Evolutionary conservation across 2,329 filamentous ascomycete species (phyloP), one percentile per base, ranked within the genome.

Genomic region (Dactylellina leptospora): DNA sequence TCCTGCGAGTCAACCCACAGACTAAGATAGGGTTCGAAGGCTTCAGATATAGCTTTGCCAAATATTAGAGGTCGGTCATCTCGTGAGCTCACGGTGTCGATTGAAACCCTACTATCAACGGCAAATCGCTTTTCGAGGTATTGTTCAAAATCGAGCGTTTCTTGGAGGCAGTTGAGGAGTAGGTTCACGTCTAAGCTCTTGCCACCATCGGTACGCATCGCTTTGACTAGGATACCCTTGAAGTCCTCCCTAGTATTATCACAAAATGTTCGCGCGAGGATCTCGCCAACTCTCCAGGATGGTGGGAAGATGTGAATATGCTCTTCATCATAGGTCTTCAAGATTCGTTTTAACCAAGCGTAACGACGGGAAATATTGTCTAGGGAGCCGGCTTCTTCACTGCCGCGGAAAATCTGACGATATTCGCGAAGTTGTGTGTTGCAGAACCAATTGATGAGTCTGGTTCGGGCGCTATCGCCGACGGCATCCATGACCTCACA

Each of bases 1-100:
- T 97, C 93, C 80, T 97, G 95, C 8, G 92, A 93, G 71, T 97
- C 93, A 1, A 99, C 92, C 95, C 95, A 99, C 2, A 99, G 82
- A 78, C 92, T 96, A 75, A 99, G 85, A 79, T 97, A 99, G 0
- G 95, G 95, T 80, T 97, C 95, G 78, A 99, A 99, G 0, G 95
- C 95, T 74, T 96, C 92, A 0, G 95, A 97, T 72, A 99, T 96
- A 2, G 91, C 89, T 62, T 96, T 92, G 61, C 91, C 90, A 79
- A 97, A 97, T 61, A 86, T 88, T 18, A 90, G 88, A 0, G 87
- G 83, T 75, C 88, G 88, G 56, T 92, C 90, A 71, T 93, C 90
- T 6, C 86, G 83, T 0, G 91, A 96, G 73, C 87, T 89, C 27
- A 96, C 85, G 0, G 93, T 97, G 79, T 99, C 95, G 63, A 96